Percentiles rank a stretch among this genome's conserved stretches.
phyloP scores from a whole-genome alignment of 208 protist genomes.

The Vickermania ingenoplastis region DNA sequence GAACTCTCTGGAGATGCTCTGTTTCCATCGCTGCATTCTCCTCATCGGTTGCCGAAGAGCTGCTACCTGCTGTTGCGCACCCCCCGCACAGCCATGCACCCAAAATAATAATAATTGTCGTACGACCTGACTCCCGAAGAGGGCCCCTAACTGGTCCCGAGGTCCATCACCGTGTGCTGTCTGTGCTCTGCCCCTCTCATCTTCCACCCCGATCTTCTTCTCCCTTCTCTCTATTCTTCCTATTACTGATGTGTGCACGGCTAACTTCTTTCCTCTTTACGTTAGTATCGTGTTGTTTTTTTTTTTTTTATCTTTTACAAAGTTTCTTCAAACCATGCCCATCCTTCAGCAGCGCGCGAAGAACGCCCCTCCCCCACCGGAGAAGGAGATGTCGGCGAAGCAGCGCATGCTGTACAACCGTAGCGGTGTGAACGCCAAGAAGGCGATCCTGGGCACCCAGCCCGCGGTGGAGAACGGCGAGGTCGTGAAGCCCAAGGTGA shows the following conservation, averaged over 20 bases:
- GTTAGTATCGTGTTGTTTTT: not conserved
- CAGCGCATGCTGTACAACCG: too few relatives aligned
- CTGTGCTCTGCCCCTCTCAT: too few relatives aligned
- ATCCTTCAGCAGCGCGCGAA: not conserved
- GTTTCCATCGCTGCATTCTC: not conserved
- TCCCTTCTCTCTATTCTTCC: not conserved
- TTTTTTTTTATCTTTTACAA: not conserved
- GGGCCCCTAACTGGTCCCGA: too few relatives aligned
- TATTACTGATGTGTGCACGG: not conserved
- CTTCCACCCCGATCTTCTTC: not conserved
- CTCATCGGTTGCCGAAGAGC: not conserved
- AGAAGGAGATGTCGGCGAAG: conserved; percentile 18
- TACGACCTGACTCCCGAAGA: too few relatives aligned
- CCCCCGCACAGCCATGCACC: not conserved
- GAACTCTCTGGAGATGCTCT: not conserved
- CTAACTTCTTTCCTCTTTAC: not conserved
- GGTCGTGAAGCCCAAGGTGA: conserved; percentile 1
- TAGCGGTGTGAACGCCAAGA: conserved; percentile 25
- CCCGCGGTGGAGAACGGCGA: not conserved
- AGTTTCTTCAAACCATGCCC: not conserved
- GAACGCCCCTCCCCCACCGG: conserved; percentile 7
- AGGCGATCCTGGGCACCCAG: conserved; percentile 11
- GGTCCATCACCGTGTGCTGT: too few relatives aligned
- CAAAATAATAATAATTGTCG: too few relatives aligned
- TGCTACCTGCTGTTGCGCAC: too few relatives aligned